A percentile compares a stretch with the other conserved stretches of the same genome.
phyloP scores from a whole-genome alignment of 331 rosid genomes.

The Rhamnella rubrinervis region DNA sequence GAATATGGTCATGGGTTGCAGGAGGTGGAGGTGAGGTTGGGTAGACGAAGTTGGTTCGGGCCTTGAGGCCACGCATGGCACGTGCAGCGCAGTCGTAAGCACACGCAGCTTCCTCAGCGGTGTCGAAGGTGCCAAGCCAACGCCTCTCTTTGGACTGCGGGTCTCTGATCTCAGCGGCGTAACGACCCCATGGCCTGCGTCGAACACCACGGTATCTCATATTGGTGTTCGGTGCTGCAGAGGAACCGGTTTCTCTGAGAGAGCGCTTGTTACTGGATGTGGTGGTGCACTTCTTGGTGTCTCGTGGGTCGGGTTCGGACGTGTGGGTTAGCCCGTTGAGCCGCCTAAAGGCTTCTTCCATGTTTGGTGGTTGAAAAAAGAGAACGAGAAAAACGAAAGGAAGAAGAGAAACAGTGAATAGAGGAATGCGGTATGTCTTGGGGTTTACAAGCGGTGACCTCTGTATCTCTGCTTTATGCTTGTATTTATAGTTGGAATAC shows the following conservation, averaged over 20 bases:
- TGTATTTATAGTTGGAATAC: slow-evolving; percentile 20
- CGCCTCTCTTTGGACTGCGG: slow-evolving; percentile 85
- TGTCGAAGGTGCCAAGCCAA: slow-evolving; percentile 96
- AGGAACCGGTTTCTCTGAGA: slow-evolving; percentile 20
- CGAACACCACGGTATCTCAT: slow-evolving; percentile 86
- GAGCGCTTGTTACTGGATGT: slow-evolving; percentile 35
- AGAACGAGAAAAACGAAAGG: not conserved
- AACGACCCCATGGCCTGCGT: slow-evolving; percentile 96
- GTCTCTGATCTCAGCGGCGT: slow-evolving; percentile 96
- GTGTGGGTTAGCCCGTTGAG: slow-evolving; percentile 39
- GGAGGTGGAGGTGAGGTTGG: slow-evolving; percentile 40
- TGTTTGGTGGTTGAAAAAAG: not conserved
- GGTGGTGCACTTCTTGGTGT: not conserved
- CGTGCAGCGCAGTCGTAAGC: slow-evolving; percentile 96
- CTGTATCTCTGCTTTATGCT: not conserved
- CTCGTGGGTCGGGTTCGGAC: slow-evolving; percentile 19
- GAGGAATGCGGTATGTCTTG: not conserved
- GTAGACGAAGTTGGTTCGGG: slow-evolving; percentile 78
- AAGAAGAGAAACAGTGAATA: too few species aligned
- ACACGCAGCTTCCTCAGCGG: slow-evolving; percentile 96
- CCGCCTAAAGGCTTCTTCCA: slow-evolving; percentile 76
- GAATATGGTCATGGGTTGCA: slow-evolving; percentile 19
- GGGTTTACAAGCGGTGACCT: not conserved
- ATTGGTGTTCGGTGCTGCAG: not conserved
- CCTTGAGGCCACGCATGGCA: slow-evolving; percentile 87